These are phyloP conservation scores for Plasmodium blacklocki DNA, from an alignment of 169 alveolate species.

Conservation along the genomic window DNA sequence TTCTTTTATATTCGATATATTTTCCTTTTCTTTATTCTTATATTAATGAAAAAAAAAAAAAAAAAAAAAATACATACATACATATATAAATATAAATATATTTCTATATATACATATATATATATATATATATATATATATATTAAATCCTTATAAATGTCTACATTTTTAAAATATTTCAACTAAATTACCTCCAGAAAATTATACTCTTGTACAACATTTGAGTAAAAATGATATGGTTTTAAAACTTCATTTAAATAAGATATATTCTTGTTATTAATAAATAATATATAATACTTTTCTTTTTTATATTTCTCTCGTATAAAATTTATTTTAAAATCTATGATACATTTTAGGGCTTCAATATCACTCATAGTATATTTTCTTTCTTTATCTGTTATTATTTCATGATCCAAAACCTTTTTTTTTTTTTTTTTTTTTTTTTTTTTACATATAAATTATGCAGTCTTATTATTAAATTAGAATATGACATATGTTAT, in stretches of 20 bases:
- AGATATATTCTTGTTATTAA: slow-evolving; percentile 58
- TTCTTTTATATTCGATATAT: slow-evolving; percentile 25
- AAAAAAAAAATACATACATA: not conserved
- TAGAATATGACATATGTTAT: not conserved
- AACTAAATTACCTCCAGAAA: too few relatives aligned
- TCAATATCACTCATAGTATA: slow-evolving; percentile 32
- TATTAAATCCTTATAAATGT: too few relatives aligned
- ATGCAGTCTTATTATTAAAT: not conserved
- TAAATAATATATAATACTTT: slow-evolving; percentile 50
- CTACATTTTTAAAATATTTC: too few relatives aligned
- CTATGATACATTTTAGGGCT: slow-evolving; percentile 18
- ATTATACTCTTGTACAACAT: slow-evolving; percentile 2
- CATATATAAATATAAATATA: not conserved
- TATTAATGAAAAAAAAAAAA: slow-evolving; percentile 13
- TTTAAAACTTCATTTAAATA: slow-evolving; percentile 43
- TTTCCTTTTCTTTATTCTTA: slow-evolving; percentile 17
- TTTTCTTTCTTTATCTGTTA: slow-evolving; percentile 25
- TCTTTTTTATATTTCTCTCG: slow-evolving; percentile 52
- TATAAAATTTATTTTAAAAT: slow-evolving; percentile 40
- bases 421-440: not conserved
- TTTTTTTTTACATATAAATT: not conserved
- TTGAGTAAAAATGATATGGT: slow-evolving; percentile 26
- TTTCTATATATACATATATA: not conserved
- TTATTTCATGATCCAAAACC: slow-evolving; percentile 56
- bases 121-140: too few relatives aligned